A percentile compares a stretch with the other conserved stretches of the same genome.
Evolutionary conservation across 164 flowering plant genomes (phyloP).

Genomic region (Cinnamomum chago): DNA sequence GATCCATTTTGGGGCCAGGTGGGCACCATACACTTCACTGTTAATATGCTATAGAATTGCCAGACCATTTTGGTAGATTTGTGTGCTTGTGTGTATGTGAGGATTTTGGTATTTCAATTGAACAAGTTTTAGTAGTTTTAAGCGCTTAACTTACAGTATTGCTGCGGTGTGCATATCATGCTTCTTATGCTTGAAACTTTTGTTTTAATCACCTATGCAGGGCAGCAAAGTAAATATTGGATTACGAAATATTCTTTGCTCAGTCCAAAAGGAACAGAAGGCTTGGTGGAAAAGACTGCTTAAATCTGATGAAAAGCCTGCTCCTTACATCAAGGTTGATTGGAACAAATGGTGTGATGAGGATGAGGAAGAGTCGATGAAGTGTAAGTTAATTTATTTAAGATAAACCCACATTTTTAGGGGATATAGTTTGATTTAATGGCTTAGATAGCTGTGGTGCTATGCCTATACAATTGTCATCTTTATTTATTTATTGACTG

Average conservation of each 20-base stretch:
- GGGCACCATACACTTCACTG: no score
- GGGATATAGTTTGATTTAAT: background rate
- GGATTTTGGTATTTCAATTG: no score
- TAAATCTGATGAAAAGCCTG: conserved; percentile 75
- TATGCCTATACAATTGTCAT: background rate
- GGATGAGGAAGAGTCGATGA: conserved; percentile 63
- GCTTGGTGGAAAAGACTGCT: conserved; percentile 85
- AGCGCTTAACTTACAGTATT: no score
- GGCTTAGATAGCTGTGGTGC: background rate
- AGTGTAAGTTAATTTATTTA: conserved; percentile 39
- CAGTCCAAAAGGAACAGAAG: conserved; percentile 63
- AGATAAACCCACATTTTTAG: no score
- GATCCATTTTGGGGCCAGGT: no score
- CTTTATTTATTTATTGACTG: no score
- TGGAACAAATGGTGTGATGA: conserved; percentile 98
- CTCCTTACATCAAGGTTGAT: conserved; percentile 87
- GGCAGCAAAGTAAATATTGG: conserved; percentile 65
- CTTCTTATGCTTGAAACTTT: background rate
- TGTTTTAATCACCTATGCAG: conserved; percentile 29
- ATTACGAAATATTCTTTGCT: conserved; percentile 64
- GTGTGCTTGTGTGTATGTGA: no score
- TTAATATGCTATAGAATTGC: no score
- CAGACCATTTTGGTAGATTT: no score
- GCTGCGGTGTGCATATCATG: background rate
- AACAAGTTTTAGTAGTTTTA: no score